Base-by-base conservation (phyloP, 148 eudicot genomes). In the Chenopodium berlandieri region DNA sequence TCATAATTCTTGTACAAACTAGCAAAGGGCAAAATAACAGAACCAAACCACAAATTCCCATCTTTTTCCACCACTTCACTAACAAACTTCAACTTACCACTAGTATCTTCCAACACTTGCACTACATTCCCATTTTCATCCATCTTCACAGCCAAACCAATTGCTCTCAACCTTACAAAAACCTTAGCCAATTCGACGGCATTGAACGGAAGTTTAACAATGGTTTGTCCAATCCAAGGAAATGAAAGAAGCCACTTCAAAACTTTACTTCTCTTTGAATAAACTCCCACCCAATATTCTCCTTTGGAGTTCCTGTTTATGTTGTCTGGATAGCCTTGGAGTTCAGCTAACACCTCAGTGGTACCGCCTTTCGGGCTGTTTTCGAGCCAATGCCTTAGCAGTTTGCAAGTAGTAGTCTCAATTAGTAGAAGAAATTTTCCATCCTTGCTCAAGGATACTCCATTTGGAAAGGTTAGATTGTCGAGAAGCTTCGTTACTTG, bases 1-100 rank as follows among this genome's bases (percentile, higher is more conserved):
- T 64, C 19, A 78, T 74, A 81, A 67, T 79, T 83, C 82, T 83
- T 84, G 64, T 76, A 83, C 78, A 71, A 85, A 80, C 89, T 76
- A 0, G 87, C 88, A 88, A 69, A 93, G 50, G 97, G 90, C 87
- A 83, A 84, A 14, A 76, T 79, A 0, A 93, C 90, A 44, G 99
- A 95, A 0, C 94, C 99, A 84, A 95, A 89, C 91, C 90, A 93
- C 89, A 95, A 87, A 40, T 84, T 66, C 10, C 95, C 97, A 82
- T 93, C 84, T 30, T 85, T 85, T 75, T 93, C 99, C 31, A 86
- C 80, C 3, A 93, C 94, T 85, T 95, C 99, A 88, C 99, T 95
- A 54, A 91, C 87, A 85, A 84, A 83, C 72, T 85, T 91, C 89
- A 93, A 87, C 70, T 79, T 86, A 63, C 90, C 91, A 46, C 86